Base-by-base conservation (phyloP, 106 monocot genomes). In the Phalaenopsis equestris region DNA sequence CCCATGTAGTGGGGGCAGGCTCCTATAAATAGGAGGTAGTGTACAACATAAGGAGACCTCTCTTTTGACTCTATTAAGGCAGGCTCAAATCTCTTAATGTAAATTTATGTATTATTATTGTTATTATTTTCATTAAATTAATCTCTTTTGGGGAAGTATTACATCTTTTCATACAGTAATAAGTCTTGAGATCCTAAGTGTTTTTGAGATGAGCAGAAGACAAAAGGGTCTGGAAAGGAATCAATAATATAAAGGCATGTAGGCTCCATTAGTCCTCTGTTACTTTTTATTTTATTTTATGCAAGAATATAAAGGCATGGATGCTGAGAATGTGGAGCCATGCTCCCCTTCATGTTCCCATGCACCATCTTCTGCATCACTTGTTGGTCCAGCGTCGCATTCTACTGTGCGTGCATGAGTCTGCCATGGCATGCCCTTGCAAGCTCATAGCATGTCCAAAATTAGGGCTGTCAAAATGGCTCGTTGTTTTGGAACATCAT, bases 241-340 rank as follows among this genome's bases (percentile, higher is more conserved):
- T 70, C 19, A 37, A 38, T 70, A 37, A 19, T 37, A 12, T 38
- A 70, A 14, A 9, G 14, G 15, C 37, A 37, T 19, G 70, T 11
- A 70, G 70, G 70, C 8, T 38, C 70, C 38, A 70, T 38, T 11
- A 70, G 70, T 70, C 70, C 70, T 70, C 4, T 3, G 38, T 39
- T 70, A 3, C 70, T 70, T 70, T 30, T 30, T 30, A 30, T 30
- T 30, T 30, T 30, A 30, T 30, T 30, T 70, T 30, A 70, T 70
- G 70, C 38, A 70, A 19, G 19, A 70, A 70, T 38, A 70, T 70
- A 70, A 70, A 39, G 70, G 37, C 30, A 15, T 10, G 70, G 70
- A 70, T 70, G 30, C 70, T 39, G 70, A 70, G 70, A 41, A 39
- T 70, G 38, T 70, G 70, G 70, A 70, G 70, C 70, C 70, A 70